Base-by-base conservation (phyloP, 805 yeast genomes). In the Metschnikowia amazonensis region DNA sequence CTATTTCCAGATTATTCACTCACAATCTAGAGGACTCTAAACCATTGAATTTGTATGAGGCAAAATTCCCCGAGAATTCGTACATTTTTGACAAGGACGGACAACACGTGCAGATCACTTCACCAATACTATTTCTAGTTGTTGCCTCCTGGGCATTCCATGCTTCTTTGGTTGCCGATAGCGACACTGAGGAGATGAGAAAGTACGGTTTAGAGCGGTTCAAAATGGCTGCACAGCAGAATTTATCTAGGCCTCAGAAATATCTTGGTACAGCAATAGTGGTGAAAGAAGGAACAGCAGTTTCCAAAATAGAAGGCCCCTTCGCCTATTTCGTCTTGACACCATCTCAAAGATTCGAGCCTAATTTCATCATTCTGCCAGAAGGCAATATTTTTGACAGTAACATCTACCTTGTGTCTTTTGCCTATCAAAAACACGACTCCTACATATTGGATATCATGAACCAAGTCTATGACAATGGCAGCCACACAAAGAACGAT, bases 141-240 rank as follows among this genome's bases (percentile, higher is more conserved):
- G 95, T 89, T 8, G 72, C 80, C 0, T 86, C 96, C 0, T 82
- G 95, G 87, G 95, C 84, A 0, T 78, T 89, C 51, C 97, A 90
- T 64, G 89, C 97, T 2, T 79, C 89, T 3, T 64, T 90, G 41
- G 89, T 90, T 1, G 90, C 90, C 25, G 84, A 84, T 46, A 80
- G 90, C 43, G 92, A 88, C 52, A 72, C 81, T 0, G 81, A 83
- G 0, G 84, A 83, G 53, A 65, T 84, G 60, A 70, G 89, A 24
- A 70, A 71, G 41, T 68, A 74, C 49, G 97, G 96, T 1, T 57
- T 70, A 5, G 79, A 79, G 34, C 66, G 96, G 44, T 90, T 90
- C 63, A 67, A 74, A 48, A 63, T 79, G 30, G 96, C 96, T 0
- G 95, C 89, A 0, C 59, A 61, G 24, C 57, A 68, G 9, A 77